Evolutionary conservation across 2,329 filamentous ascomycete genomes (phyloP).

Genomic region (Stagonosporopsis rhizophila): DNA sequence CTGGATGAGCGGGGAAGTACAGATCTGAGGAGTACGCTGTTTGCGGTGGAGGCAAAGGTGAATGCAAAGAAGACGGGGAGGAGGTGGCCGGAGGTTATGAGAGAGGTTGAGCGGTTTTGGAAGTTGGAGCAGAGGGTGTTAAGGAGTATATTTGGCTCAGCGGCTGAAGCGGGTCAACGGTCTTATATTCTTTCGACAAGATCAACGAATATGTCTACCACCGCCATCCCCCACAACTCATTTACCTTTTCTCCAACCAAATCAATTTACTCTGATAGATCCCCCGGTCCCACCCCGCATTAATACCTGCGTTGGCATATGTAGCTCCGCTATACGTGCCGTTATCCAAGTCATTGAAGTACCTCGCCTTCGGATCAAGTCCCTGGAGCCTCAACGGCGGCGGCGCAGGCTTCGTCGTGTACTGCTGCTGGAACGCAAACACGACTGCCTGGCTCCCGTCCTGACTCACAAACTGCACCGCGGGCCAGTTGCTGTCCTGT

Average conservation of each 20-base stretch:
- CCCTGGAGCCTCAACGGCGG: constrained; percentile 64
- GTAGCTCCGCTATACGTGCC: constrained; percentile 64
- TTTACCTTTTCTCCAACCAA: constrained; percentile 56
- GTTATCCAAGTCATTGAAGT: constrained; percentile 60
- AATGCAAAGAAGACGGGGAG: constrained; percentile 15
- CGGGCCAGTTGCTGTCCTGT: constrained; percentile 67
- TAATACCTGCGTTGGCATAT: constrained; percentile 68
- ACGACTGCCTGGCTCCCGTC: constrained; percentile 60
- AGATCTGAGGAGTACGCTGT: constrained; percentile 16
- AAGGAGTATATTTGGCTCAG: constrained; percentile 20
- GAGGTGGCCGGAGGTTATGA: constrained; percentile 19
- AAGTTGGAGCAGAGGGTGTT: constrained; percentile 8
- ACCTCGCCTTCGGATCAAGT: constrained; percentile 61
- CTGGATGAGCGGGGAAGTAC: constrained; percentile 17
- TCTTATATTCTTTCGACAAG: background rate
- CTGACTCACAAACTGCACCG: constrained; percentile 64
- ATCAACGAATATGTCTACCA: background rate
- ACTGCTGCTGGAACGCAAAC: constrained; percentile 67
- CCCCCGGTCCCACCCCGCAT: constrained; percentile 55
- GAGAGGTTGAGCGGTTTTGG: constrained; percentile 25
- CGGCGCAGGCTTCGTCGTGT: constrained; percentile 60
- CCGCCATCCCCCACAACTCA: background rate
- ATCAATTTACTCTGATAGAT: constrained; percentile 67
- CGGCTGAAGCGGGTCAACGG: background rate
- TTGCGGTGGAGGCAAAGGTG: constrained; percentile 14